Base-by-base conservation (phyloP, 805 yeast genomes). In the Isabelozyma pseudorhagii region DNA sequence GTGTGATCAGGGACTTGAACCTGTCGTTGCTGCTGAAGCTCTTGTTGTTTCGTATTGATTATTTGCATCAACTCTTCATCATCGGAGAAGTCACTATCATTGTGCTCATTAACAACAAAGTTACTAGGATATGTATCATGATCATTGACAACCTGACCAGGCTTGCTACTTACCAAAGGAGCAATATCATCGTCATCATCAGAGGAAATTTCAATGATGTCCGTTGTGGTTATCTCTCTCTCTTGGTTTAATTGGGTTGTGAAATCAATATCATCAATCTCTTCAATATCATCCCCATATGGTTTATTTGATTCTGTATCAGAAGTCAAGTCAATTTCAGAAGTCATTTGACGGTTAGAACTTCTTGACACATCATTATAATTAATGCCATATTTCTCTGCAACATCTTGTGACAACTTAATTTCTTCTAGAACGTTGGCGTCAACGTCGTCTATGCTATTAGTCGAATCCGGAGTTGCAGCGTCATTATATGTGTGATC, bases 201-300 rank as follows among this genome's bases (percentile, higher is more conserved):
- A 25, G 74, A 71, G 3, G 61, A 55, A 14, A 74, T 58, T 43
- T 74, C 77, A 14, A 73, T 72, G 3, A 71, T 61, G 25, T 67
- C 69, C 28, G 61, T 48, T 36, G 57, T 50, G 36, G 57, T 56
- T 2, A 68, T 46, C 48, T 70, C 78, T 14, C 78, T 55, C 46
- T 72, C 77, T 41, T 71, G 71, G 44, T 74, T 74, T 34, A 73
- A 57, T 50, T 73, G 78, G 1, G 77, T 71, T 25, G 70, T 66
- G 46, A 68, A 69, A 39, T 63, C 62, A 14, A 44, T 45, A 43
- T 54, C 60, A 7, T 57, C 65, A 11, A 58, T 58, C 29, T 61
- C 66, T 40, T 59, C 64, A 5, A 61, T 58, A 14, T 66, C 68
- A 11, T 66, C 75, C 44, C 46, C 39, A 43, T 38, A 28, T 40